Percentiles rank a stretch among this genome's conserved stretches.
These are phyloP conservation scores for Penicillium angulare DNA, from an alignment of 495 filamentous ascomycete genomes.

Conservation along the genomic window DNA sequence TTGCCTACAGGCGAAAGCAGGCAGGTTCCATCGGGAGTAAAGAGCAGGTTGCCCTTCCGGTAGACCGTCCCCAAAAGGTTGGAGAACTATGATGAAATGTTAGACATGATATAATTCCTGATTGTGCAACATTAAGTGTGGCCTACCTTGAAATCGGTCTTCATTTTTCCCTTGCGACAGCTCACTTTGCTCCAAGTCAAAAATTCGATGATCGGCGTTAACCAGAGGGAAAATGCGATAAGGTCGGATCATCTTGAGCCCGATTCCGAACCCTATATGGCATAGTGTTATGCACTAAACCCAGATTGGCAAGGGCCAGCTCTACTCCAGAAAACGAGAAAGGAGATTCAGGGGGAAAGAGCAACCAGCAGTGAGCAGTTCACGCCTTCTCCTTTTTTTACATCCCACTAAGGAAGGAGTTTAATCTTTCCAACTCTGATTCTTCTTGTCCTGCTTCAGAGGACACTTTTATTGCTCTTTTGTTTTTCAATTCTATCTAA, in stretches of 20 bases:
- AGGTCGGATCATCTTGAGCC: slow-evolving; percentile 27
- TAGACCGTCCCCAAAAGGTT: slow-evolving; percentile 97
- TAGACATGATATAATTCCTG: not conserved
- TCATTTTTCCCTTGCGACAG: slow-evolving; percentile 62
- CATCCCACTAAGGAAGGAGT: slow-evolving; percentile 12
- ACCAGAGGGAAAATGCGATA: slow-evolving; percentile 16
- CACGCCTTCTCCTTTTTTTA: slow-evolving; percentile 20
- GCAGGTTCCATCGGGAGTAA: slow-evolving; percentile 94
- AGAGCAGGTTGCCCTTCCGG: slow-evolving; percentile 92
- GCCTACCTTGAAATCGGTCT: slow-evolving; percentile 88
- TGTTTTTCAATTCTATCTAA: slow-evolving; percentile 17
- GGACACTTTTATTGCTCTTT: slow-evolving; percentile 6
- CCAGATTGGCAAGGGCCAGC: slow-evolving; percentile 30
- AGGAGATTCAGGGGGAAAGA: slow-evolving; percentile 36
- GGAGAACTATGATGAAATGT: slow-evolving; percentile 63
- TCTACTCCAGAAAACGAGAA: slow-evolving; percentile 37
- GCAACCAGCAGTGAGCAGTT: slow-evolving; percentile 21
- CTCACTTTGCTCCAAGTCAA: slow-evolving; percentile 22
- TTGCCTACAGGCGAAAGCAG: slow-evolving; percentile 97
- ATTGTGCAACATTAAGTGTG: no score
- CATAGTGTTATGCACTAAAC: slow-evolving; percentile 20
- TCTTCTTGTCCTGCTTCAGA: slow-evolving; percentile 12
- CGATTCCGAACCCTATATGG: slow-evolving; percentile 14
- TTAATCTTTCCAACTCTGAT: slow-evolving; percentile 1
- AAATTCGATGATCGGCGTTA: slow-evolving; percentile 21